These are phyloP conservation scores for Kuraishia molischiana DNA, from an alignment of 805 yeast genomes.

Conservation along the genomic window DNA sequence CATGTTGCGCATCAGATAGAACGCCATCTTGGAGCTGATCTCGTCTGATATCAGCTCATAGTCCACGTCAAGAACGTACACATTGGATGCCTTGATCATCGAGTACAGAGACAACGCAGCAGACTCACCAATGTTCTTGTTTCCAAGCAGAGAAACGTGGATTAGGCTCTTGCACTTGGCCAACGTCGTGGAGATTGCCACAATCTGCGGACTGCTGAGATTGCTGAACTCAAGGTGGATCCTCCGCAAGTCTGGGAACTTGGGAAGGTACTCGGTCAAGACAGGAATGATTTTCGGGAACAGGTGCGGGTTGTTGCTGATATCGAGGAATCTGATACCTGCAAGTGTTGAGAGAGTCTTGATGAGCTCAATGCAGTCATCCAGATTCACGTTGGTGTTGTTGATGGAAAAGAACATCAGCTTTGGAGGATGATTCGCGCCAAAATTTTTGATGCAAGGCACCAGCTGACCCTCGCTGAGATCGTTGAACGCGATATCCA, in stretches of 20 bases:
- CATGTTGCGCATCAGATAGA: conserved; percentile 48
- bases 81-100: conserved; percentile 36
- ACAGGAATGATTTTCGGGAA: conserved; percentile 41
- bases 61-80: conserved; percentile 43
- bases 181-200: conserved; percentile 36
- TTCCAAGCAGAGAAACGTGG: conserved; percentile 47
- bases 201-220: conserved; percentile 32
- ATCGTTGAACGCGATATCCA: conserved; percentile 48
- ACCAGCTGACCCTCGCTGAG: conserved; percentile 32
- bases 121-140: conserved; percentile 30
- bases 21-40: conserved; percentile 42
- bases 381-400: conserved; percentile 32
- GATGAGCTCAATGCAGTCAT: conserved; percentile 29
- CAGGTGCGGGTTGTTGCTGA: conserved; percentile 40
- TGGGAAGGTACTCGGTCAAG: conserved; percentile 33
- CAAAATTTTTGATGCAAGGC: conserved; percentile 36
- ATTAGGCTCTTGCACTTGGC: conserved; percentile 37
- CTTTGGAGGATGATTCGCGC: conserved; percentile 17
- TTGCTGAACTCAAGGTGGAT: conserved; percentile 47
- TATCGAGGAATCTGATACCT: conserved; percentile 38
- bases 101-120: conserved; percentile 40
- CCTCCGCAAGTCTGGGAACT: conserved; percentile 33
- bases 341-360: conserved; percentile 25
- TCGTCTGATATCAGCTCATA: conserved; percentile 43
- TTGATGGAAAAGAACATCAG: conserved; percentile 43